Evolutionary conservation across 805 yeast genomes (phyloP), one percentile per base, ranked within the genome.

Genomic region (Cyberlindnera maritima): DNA sequence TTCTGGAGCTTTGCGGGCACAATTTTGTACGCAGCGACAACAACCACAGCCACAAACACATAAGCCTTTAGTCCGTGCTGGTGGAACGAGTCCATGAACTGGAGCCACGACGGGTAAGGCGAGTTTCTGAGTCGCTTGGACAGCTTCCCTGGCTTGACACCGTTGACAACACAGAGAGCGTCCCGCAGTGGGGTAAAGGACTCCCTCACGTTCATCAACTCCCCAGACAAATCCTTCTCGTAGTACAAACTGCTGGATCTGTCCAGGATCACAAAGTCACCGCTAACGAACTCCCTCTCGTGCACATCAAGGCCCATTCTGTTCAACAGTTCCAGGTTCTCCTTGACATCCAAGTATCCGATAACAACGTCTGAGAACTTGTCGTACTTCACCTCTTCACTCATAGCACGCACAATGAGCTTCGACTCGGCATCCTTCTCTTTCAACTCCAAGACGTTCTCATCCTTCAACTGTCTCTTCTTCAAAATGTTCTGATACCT

Each of bases 221-320:
- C 49, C 0, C 83, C 85, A 21, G 48, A 46, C 3, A 65, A 45
- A 50, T 66, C 69, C 2, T 39, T 48, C 33, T 65, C 68, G 50
- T 66, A 68, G 48, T 58, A 72, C 48, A 63, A 55, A 44, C 53
- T 68, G 55, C 69, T 72, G 52, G 47, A 52, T 51, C 63, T 69
- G 61, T 67, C 76, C 29, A 83, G 64, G 2, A 86, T 62, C 2
- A 86, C 57, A 0, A 79, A 68, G 59, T 85, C 88, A 6, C 91
- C 92, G 2, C 66, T 59, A 10, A 62, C 49, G 51, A 67, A 73
- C 0, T 57, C 45, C n/a, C 59, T 55, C 2, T 63, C 52, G 34
- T 50, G 43, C 26, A 56, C 40, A 11, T 55, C 50, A 15, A 58
- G 47, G 2, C 62, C 64, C 11, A 52, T 34, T 2, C 51, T 36